Base-by-base conservation (phyloP, 208 protist genomes). In the Herpetomonas samuelpessoai region DNA sequence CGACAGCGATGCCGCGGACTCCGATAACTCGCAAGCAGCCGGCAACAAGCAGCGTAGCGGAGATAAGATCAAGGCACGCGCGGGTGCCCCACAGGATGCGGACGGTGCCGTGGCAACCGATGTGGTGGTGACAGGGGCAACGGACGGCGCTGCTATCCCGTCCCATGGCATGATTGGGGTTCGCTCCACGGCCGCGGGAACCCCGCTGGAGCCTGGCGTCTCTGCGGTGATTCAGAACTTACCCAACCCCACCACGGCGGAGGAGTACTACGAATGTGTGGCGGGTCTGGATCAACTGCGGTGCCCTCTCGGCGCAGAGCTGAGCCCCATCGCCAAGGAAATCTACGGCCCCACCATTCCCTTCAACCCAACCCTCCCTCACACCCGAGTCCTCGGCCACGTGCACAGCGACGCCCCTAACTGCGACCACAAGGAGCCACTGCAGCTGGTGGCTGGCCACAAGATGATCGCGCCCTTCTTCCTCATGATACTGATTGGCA, bases 341-440 rank as follows among this genome's bases (percentile, higher is more conserved):
- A 26, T 79, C n/a, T 83, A 83, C 52, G 77, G 77, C 4, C 72
- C 72, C 16, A 83, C 77, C 1, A 66, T 54, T 53, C 56, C 65
- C 14, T 79, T 64, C 26, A 76, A 62, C 3, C 31, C 65, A 35
- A 57, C 46, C 7, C 60, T 78, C 52, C 27, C 64, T 12, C 58
- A 60, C 39, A 65, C 62, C 24, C 38, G 21, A 24, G 48, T 69
- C 18, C n/a, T 74, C 18, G 57, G 51, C 24, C 24, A 62, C 22
- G 27, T 35, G 19, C 22, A 25, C 27, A 67, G 58, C 41, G 12
- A 56, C 3, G 60, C 63, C 0, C 73, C 73, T 14, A 79, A 79
- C 59, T 74, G 68, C 63, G 44, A 61, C 21, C 51, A 71, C 46
- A 57, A 60, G 51, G 24, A 28, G 14, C 49, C 57, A 10, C 19